Evolutionary conservation across 768 basidiomycete genomes (phyloP), one percentile per base, ranked within the genome.

Genomic region (Agaricus blazei): DNA sequence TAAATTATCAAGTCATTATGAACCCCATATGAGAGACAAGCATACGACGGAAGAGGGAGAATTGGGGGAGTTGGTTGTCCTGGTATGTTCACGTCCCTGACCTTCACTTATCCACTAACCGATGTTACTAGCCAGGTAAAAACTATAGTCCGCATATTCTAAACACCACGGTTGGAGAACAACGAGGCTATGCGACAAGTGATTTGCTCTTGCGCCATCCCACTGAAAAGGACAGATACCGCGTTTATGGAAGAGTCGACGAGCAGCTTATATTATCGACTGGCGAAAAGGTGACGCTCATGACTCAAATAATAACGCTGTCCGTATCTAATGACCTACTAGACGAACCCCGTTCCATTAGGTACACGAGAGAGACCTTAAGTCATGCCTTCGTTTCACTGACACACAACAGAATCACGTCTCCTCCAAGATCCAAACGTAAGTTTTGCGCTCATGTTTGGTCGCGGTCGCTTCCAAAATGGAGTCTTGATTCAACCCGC

Each of bases 211-310:
- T 67, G 23, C 70, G 60, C 3, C 76, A 80, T 60, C 75, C 77
- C 6, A 65, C 65, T 0, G 69, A 72, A 15, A 62, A 60, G 1
- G 63, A 64, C 6, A 57, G 66, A 12, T 78, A 68, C 64, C 70
- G 62, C 47, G 57, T 77, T 1, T 68, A 63, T 48, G 77, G 78
- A 0, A 63, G 79, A 11, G 64, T 62, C 8, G 78, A 78, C 53
- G 78, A 79, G 52, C 76, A 78, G 60, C 73, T 79, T 41, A 72
- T 74, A 63, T 67, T 73, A 40, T 67, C 62, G 26, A 75, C 48
- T 2, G 56, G 56, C 8, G 56, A 57, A n/a, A 71, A 11, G 75
- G 75, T 19, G 71, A 74, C 15, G 2, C 19, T 23, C 52, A 15
- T n/a, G 12, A 5, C 8, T 23, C 1, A 41, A 15, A 8, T 3